Base-by-base conservation (phyloP, 1,284 basidiomycete species). In the Leccinum holopus region DNA sequence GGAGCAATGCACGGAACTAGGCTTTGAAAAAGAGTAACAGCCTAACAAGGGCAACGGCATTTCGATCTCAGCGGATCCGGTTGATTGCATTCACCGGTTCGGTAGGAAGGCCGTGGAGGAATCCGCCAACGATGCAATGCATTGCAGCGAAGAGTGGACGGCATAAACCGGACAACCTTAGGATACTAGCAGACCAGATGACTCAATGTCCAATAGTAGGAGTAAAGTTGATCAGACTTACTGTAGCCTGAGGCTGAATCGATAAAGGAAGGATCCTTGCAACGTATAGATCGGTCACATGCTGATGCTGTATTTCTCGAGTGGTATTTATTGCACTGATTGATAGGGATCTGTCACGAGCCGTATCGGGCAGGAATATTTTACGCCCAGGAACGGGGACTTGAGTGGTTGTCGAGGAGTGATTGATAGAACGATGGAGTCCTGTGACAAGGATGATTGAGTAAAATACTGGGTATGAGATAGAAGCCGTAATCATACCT, bases 301-400 rank as follows among this genome's bases (percentile, higher is more conserved):
- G 21, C 5, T 12, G 21, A 49, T 21, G 7, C 2, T 25, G 25
- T 21, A 5, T 49, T 47, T 5, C 32, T 4, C 4, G 44, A 4
- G 11, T 55, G 44, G 57, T 63, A 67, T 54, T 54, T 28, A 63
- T 32, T 12, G 14, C 21, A 30, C 61, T 58, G 49, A 62, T 58
- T n/a, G 72, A 65, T 74, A 76, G 12, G 72, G 58, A 57, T 76
- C 72, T 21, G 72, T 73, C 51, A 62, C 68, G 16, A 73, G 61
- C 33, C 65, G 68, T 61, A 75, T 68, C 10, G 64, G 68, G 58
- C 60, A 61, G 18, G n/a, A 51, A 49, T 75, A 57, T 58, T 61
- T 75, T 41, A 65, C 32, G 14, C 61, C 60, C 30, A 74, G 10
- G n/a, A 76, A 18, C 8, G 74, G 71, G n/a, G 68, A 73, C 28